Evolutionary conservation across 768 basidiomycete species (phyloP), one percentile per base, ranked within the genome.

Genomic region (Mycena vulgaris): DNA sequence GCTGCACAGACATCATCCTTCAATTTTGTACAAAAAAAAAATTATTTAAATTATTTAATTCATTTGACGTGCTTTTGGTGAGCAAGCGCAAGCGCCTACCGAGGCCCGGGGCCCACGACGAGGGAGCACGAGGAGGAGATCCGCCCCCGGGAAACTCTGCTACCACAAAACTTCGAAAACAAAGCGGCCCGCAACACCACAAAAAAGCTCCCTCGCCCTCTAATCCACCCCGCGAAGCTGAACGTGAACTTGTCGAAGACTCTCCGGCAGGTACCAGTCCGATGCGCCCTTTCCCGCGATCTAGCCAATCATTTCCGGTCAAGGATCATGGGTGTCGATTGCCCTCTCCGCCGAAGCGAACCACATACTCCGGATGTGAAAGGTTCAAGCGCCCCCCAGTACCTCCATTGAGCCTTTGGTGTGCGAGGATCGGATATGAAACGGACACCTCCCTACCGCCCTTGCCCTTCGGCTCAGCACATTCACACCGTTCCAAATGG

Each of bases 301-400:
- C 60, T 61, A 61, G 10, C 60, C 47, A 61, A 49, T 61, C 47
- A 61, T 49, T 45, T 61, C 60, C 60, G 21, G 57, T 8, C 13
- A 47, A 60, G 59, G 59, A 60, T 60, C 59, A 60, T 60, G 45
- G 45, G 59, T 60, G 59, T 60, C 59, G 59, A 60, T 23, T 45
- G n/a, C 25, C 45, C 45, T 60, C 59, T 48, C 45, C 59, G 59
- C 59, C 45, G 59, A 47, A 48, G 47, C 59, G 59, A 31, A 48
- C 45, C 31, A 16, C 59, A 40, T 35, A 27, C 45, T 45, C 21
- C n/a, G 45, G 59, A 23, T 40, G 59, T 31, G 31, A 31, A 60
- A 60, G 59, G 30, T 60, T 48, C 47, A 48, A 48, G n/a, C 42
- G n/a, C 48, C 59, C 47, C 59, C 59, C 59, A 25, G 47, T 25